A percentile compares a stretch with the other conserved stretches of the same genome.
These are phyloP conservation scores for Aegilops speltoides DNA, from an alignment of 176 grass and related monocot genomes.

Conservation along the genomic window DNA sequence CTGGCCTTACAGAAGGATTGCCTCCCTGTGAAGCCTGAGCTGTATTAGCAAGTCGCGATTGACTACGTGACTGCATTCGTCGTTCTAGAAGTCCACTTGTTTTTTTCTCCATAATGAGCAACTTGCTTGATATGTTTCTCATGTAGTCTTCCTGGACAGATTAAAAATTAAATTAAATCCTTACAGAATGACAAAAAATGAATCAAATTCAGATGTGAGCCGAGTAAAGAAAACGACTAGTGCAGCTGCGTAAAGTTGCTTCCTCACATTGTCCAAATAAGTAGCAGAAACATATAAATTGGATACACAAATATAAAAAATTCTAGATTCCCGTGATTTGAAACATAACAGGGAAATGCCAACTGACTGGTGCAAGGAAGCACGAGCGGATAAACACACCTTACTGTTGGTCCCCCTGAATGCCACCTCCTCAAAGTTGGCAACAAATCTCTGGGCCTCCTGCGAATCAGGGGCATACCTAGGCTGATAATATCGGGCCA, in stretches of 20 bases:
- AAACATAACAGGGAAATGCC: not conserved
- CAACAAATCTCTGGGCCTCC: not conserved
- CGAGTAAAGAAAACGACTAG: not conserved
- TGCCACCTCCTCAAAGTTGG: not conserved
- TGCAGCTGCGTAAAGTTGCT: not conserved
- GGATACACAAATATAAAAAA: not conserved
- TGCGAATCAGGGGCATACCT: not conserved
- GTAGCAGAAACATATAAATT: not conserved
- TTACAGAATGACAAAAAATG: not conserved
- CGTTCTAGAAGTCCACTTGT: not conserved
- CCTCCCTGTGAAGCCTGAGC: not conserved
- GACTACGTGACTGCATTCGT: not conserved
- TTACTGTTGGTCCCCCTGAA: slow-evolving; percentile 16
- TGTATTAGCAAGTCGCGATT: not conserved
- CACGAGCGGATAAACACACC: not conserved
- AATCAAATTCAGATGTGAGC: not conserved
- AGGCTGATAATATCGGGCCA: not conserved
- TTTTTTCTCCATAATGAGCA: not conserved
- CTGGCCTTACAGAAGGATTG: not conserved
- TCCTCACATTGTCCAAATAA: not conserved
- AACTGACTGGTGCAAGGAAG: not conserved
- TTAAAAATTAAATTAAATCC: not conserved
- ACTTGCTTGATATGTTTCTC: slow-evolving; percentile 1
- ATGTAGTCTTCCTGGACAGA: slow-evolving; percentile 12
- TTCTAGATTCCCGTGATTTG: not conserved